Evolutionary conservation across 805 yeast genomes (phyloP), one percentile per base, ranked within the genome.

Genomic region (Nakazawaea ernobii): DNA sequence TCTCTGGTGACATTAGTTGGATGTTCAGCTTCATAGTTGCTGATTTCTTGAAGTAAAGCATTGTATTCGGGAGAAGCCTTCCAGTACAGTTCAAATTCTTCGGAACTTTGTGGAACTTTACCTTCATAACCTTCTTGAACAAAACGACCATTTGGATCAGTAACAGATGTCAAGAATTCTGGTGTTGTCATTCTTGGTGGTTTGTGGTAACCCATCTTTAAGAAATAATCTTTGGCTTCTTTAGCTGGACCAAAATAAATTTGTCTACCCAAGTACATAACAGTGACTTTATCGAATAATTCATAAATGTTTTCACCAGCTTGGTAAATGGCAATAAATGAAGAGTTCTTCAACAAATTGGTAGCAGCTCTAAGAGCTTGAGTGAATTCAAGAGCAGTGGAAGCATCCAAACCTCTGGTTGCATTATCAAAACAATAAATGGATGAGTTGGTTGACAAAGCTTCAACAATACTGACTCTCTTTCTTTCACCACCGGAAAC

Each of bases 401-500:
- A 80, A 8, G 86, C 76, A 65, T 81, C 87, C 54, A 81, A 69
- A 62, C 87, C 87, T 63, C 86, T 73, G 14, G 87, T 82, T 24
- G 86, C 82, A 55, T 81, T 82, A 65, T 81, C 87, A 77, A 82
- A 81, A 52, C 84, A 79, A 53, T 70, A 79, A 20, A 80, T 67
- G 6, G 77, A 66, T 8, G 77, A 81, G 46, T 75, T 69, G 57
- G 75, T 67, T 30, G 76, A 71, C 55, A 77, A 71, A 2, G 78
- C 84, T 62, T 82, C 87, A 3, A 83, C 86, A 55, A 82, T 74
- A 4, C 86, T 79, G 24, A 81, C 86, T 67, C 87, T 77, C 65
- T 82, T 82, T 55, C 87, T 68, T 66, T 82, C 85, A 65, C 87
- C 87, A 58, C 87, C 87, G 32, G 86, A 80, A 40, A 82, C 79